phyloP scores from a whole-genome alignment of 73 alveolate genomes.

The Urostyla sp. region DNA sequence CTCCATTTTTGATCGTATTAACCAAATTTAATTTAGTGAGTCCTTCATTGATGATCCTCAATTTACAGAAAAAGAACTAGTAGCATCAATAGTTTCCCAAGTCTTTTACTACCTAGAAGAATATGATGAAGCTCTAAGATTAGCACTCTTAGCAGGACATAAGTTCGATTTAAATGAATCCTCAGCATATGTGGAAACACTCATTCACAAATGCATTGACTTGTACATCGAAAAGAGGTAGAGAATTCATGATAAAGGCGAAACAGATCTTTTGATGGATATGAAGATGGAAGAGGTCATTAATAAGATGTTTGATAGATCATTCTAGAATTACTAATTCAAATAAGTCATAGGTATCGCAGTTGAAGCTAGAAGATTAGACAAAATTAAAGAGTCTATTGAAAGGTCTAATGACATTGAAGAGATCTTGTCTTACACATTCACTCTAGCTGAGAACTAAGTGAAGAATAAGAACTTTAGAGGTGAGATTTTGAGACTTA shows the following conservation, averaged over 20 bases:
- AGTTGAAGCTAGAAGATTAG: slow-evolving; percentile 93
- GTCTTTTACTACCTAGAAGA: slow-evolving; percentile 93
- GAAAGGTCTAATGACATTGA: slow-evolving; percentile 74
- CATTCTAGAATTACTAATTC: slow-evolving; percentile 83
- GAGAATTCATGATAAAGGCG: slow-evolving; percentile 67
- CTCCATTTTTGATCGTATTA: not conserved
- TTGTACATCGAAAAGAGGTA: slow-evolving; percentile 81
- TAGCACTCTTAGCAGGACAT: slow-evolving; percentile 94
- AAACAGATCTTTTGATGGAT: slow-evolving; percentile 69
- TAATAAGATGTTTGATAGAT: slow-evolving; percentile 91
- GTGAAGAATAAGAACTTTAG: slow-evolving; percentile 85
- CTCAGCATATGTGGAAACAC: slow-evolving; percentile 82
- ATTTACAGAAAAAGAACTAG: slow-evolving; percentile 82
- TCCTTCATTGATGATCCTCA: slow-evolving; percentile 74
- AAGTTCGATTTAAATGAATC: slow-evolving; percentile 85
- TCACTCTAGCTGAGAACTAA: slow-evolving; percentile 78
- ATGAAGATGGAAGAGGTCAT: slow-evolving; percentile 86
- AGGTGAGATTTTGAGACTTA: slow-evolving; percentile 70
- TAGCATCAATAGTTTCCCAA: slow-evolving; percentile 77
- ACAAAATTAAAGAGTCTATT: slow-evolving; percentile 83
- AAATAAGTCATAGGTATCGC: slow-evolving; percentile 96
- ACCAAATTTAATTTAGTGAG: slow-evolving; percentile 62
- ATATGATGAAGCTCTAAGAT: slow-evolving; percentile 86
- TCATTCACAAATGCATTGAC: slow-evolving; percentile 91
- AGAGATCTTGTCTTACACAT: slow-evolving; percentile 81